phyloP scores from a whole-genome alignment of 208 protist species.

The Borovskyia barvae region DNA sequence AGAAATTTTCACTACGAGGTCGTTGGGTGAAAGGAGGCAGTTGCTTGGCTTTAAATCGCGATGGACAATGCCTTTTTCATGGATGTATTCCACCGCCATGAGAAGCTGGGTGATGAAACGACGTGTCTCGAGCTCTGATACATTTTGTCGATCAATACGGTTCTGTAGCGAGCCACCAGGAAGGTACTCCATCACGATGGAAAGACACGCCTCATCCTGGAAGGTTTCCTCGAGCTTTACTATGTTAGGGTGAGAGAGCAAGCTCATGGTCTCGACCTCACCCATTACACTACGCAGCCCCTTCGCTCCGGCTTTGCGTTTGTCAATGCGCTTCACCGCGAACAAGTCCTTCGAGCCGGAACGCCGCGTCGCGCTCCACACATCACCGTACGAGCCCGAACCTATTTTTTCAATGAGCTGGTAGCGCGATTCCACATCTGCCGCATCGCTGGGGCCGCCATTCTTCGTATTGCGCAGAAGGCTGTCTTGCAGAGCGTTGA shows the following conservation, averaged over 20 bases:
- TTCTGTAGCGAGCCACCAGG: conserved; percentile 72
- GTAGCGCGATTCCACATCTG: conserved; percentile 50
- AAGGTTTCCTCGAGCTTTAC: conserved; percentile 88
- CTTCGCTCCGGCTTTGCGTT: conserved; percentile 54
- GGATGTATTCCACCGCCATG: conserved; percentile 88
- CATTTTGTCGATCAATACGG: conserved; percentile 19
- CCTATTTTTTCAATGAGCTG: conserved; percentile 67
- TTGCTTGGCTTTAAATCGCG: conserved; percentile 93
- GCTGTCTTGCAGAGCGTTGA: conserved; percentile 67
- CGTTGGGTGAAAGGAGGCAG: conserved; percentile 72
- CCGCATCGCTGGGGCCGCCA: conserved; percentile 10
- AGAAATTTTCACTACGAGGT: conserved; percentile 82
- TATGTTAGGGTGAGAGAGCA: conserved; percentile 90
- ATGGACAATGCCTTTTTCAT: conserved; percentile 89
- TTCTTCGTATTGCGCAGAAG: conserved; percentile 21
- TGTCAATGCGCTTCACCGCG: conserved; percentile 87
- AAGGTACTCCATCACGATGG: conserved; percentile 93
- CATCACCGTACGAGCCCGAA: conserved; percentile 80
- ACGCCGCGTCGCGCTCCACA: conserved; percentile 61
- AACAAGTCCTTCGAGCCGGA: conserved; percentile 39
- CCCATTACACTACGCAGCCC: conserved; percentile 75
- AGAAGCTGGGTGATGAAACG: conserved; percentile 81
- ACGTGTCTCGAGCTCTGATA: conserved; percentile 47
- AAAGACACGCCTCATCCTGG: conserved; percentile 69
- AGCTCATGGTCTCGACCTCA: conserved; percentile 90